Evolutionary conservation across 768 basidiomycete species (phyloP).

Genomic region (Podaxis sp.): DNA sequence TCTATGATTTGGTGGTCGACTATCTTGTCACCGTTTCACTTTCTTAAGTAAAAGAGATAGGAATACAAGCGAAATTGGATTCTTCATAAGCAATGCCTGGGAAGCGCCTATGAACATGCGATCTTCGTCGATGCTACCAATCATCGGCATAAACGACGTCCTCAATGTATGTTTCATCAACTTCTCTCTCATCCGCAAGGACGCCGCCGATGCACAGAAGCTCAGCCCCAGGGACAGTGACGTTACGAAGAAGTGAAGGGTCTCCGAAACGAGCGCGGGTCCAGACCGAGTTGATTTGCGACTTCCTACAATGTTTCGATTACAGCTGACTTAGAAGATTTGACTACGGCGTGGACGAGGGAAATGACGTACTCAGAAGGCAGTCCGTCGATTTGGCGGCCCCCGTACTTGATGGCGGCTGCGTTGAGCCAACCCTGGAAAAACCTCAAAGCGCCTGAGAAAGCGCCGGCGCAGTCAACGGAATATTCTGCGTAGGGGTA

Average conservation of each 20-base stretch:
- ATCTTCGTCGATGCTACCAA: background rate
- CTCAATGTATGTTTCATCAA: background rate
- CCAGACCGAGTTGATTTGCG: background rate
- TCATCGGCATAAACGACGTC: background rate
- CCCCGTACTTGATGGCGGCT: slow-evolving; percentile 38
- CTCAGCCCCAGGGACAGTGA: slow-evolving; percentile 6
- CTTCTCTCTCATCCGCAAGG: background rate
- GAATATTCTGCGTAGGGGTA: background rate
- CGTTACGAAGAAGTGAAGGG: slow-evolving; percentile 2
- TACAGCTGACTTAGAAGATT: background rate
- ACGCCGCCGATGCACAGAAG: background rate
- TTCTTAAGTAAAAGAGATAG: background rate
- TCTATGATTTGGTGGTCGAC: background rate
- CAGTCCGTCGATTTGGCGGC: slow-evolving; percentile 26
- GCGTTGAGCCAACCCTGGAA: slow-evolving; percentile 40
- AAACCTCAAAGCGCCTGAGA: slow-evolving; percentile 29
- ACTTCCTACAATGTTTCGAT: background rate
- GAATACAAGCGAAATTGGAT: background rate
- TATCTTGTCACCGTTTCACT: background rate
- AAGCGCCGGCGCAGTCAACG: background rate
- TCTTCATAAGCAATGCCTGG: background rate
- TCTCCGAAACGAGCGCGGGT: slow-evolving; percentile 3
- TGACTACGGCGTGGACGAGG: background rate
- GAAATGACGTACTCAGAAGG: slow-evolving; percentile 14
- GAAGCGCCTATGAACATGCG: background rate